Percentiles rank a stretch among this genome's conserved stretches.
Conservation (phyloP, 148 eudicot genomes). For the Chenopodium album region DNA sequence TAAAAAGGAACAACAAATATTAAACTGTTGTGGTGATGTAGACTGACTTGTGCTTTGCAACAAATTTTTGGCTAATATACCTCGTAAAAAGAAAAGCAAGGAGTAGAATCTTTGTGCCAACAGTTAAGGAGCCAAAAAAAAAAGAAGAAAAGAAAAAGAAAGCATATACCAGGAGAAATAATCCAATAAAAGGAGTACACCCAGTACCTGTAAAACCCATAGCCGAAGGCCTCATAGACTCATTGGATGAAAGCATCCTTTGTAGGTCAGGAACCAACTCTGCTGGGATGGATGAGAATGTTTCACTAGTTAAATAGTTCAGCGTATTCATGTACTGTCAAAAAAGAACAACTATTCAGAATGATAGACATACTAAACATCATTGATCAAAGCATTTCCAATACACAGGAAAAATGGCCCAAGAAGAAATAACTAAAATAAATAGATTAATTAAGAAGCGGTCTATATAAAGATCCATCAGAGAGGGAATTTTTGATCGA, state of each 20-base stretch:
- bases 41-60: neutral
- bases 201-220: constrained; percentile 77
- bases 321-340: constrained; percentile 92
- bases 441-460: neutral
- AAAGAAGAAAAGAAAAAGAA: too few relatives aligned
- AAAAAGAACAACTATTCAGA: constrained; percentile 25
- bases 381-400: constrained; percentile 1
- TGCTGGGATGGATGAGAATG: constrained; percentile 78
- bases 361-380: neutral
- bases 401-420: neutral
- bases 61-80: neutral
- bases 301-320: constrained; percentile 78
- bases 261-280: constrained; percentile 84
- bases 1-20: too few relatives aligned
- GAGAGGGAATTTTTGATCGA: neutral
- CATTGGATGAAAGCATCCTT: constrained; percentile 81
- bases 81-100: neutral
- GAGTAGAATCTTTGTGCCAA: neutral
- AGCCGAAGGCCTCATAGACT: constrained; percentile 78
- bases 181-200: neutral
- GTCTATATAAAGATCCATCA: neutral
- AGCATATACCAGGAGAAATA: neutral
- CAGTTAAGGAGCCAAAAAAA: neutral
- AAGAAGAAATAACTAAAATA: neutral
- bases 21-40: neutral